These are phyloP conservation scores for Botrytis fragariae DNA, from an alignment of 2,329 filamentous ascomycete genomes.

Conservation along the genomic window DNA sequence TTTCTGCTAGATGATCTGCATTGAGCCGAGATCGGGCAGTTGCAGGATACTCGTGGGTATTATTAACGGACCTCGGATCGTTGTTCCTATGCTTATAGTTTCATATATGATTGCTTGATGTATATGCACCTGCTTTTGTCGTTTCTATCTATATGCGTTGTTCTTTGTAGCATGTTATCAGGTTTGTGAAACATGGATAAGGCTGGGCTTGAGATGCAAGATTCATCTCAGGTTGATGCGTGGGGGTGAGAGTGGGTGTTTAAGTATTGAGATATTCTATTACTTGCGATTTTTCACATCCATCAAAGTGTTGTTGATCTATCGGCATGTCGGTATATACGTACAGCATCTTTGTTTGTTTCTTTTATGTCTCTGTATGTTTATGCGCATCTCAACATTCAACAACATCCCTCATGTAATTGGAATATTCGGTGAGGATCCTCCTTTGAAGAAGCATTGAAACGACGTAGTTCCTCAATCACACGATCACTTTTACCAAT, in stretches of 20 bases:
- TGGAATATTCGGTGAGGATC: neutral
- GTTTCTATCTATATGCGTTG: neutral
- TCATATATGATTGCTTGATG: neutral
- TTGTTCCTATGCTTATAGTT: neutral
- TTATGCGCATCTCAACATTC: neutral
- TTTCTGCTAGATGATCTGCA: neutral
- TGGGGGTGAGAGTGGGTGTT: neutral
- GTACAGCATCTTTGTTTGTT: neutral
- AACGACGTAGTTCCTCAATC: neutral
- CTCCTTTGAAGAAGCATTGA: neutral
- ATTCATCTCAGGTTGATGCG: neutral
- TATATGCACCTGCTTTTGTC: neutral
- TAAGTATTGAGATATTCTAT: neutral
- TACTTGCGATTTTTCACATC: neutral
- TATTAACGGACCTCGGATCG: neutral
- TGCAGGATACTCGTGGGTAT: neutral
- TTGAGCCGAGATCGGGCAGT: neutral
- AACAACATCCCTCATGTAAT: too few species aligned
- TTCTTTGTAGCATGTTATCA: neutral
- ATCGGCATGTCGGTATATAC: neutral
- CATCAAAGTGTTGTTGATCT: neutral
- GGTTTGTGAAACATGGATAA: neutral
- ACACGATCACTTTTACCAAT: neutral
- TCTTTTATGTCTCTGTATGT: too few species aligned
- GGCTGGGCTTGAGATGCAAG: neutral